Evolutionary conservation across 2,329 filamentous ascomycete species (phyloP).

Genomic region (Leptodontidium sp.): DNA sequence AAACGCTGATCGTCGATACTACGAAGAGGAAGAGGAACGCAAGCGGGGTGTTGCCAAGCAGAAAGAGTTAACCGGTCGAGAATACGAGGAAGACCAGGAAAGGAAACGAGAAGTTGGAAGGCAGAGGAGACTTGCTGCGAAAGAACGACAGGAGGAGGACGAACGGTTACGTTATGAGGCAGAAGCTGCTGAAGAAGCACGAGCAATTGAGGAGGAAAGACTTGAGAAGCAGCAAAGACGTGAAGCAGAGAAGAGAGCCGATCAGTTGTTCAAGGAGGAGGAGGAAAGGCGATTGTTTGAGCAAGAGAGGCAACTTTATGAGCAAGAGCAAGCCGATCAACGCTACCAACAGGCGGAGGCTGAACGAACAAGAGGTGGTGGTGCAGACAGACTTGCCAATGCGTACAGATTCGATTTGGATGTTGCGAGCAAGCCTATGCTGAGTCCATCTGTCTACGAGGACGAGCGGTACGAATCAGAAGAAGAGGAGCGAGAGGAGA

Average conservation of each 20-base stretch:
- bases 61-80: not conserved
- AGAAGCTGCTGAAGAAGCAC: slow-evolving; percentile 6
- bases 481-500: slow-evolving; percentile 21
- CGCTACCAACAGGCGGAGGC: slow-evolving; percentile 2
- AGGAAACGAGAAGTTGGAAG: slow-evolving; percentile 13
- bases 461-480: slow-evolving; percentile 11
- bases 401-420: slow-evolving; percentile 2
- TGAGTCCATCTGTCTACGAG: slow-evolving; percentile 20
- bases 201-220: slow-evolving; percentile 13
- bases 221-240: slow-evolving; percentile 11
- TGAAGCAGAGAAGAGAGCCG: not conserved
- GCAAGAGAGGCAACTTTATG: not conserved
- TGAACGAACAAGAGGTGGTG: not conserved
- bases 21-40: slow-evolving; percentile 16
- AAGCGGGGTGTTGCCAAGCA: slow-evolving; percentile 12
- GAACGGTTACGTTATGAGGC: not conserved
- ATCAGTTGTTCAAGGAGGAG: slow-evolving; percentile 13
- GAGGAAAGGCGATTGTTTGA: not conserved
- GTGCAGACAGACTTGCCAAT: slow-evolving; percentile 10
- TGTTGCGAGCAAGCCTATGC: slow-evolving; percentile 1
- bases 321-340: not conserved
- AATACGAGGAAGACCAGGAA: slow-evolving; percentile 14
- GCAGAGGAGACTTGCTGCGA: slow-evolving; percentile 8
- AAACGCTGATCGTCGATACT: slow-evolving; percentile 7
- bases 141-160: slow-evolving; percentile 9